Evolutionary conservation across 2,329 filamentous ascomycete species (phyloP).

Genomic region (Escovopsis sp.): DNA sequence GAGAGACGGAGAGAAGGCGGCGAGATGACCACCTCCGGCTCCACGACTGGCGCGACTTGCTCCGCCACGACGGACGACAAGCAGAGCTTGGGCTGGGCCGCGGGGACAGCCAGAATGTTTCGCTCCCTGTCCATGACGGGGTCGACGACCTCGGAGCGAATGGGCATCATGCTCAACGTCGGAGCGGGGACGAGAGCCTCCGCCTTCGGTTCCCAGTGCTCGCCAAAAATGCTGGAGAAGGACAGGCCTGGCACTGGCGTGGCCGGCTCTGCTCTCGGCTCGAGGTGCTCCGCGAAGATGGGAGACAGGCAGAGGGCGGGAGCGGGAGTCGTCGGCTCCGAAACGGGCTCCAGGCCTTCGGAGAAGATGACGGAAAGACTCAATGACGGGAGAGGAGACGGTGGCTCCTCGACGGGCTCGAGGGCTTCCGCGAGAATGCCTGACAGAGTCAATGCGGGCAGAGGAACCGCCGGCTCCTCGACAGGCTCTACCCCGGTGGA

Average conservation of each 20-base stretch:
- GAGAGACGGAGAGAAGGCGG: constrained; percentile 9
- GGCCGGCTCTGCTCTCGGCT: constrained; percentile 15
- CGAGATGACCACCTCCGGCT: constrained; percentile 12
- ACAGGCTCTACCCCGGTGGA: constrained; percentile 20
- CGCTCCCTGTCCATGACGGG: constrained; percentile 11
- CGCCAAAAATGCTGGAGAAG: constrained; percentile 16
- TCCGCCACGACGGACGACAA: constrained; percentile 19
- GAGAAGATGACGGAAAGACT: constrained; percentile 16
- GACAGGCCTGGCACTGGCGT: constrained; percentile 13
- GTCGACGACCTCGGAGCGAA: constrained; percentile 16
- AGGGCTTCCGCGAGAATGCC: constrained; percentile 14
- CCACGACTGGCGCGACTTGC: constrained; percentile 13
- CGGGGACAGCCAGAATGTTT: constrained; percentile 8
- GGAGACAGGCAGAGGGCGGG: constrained; percentile 12
- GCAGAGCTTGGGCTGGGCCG: constrained; percentile 4
- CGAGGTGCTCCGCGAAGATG: constrained; percentile 12
- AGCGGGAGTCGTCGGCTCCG: constrained; percentile 7
- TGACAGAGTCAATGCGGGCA: constrained; percentile 12
- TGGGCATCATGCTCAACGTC: constrained; percentile 15
- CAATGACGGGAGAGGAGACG: constrained; percentile 10
- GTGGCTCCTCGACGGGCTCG: constrained; percentile 14
- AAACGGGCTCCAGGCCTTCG: constrained; percentile 20
- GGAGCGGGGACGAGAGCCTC: constrained; percentile 7
- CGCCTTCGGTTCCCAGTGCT: constrained; percentile 19
- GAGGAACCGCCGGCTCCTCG: constrained; percentile 8